Base-by-base conservation (phyloP, 345 rosid genomes). In the Eucalyptus dawsonii region DNA sequence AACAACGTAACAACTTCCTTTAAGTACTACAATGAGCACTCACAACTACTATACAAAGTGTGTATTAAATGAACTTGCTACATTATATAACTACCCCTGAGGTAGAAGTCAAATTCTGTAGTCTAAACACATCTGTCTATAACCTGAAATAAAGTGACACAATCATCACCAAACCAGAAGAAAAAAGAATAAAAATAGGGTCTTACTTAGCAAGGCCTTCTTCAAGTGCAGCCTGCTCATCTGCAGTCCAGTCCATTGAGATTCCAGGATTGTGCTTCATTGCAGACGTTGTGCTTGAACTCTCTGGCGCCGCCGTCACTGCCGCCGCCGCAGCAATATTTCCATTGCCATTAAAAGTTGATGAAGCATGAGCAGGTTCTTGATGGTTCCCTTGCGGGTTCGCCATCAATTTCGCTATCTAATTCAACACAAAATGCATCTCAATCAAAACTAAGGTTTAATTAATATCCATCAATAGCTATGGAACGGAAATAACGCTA, bases 251-350 rank as follows among this genome's bases (percentile, higher is more conserved):
- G 54, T 95, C 95, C 58, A 89, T 49, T 58, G 96, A 93, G 88
- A 95, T 93, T 40, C 95, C 96, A 5, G 95, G 97, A 89, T 94
- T 95, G 88, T 95, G 96, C 93, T 90, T 92, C 94, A 94, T 91
- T 21, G 92, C 95, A 8, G 88, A 87, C 14, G 92, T 87, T 40
- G 92, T 86, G 87, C 91, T 86, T 11, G 88, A 69, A 83, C 87
- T 87, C 88, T 60, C 90, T 12, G 93, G 93, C 80, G 88, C 89
- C 29, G 88, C 86, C 14, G 81, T 72, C 45, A 37, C 81, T 37
- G 81, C 81, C 14, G 83, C 83, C 2, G 15, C 83, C 14, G 83
- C 83, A 37, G 83, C 47, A 29, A 87, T 53, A 60, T 45, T 88
- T 14, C 89, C 89, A 51, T 88, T 88, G 69, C 93, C 93, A 91